These are phyloP conservation scores for Chenopodium suecicum DNA, from an alignment of 148 eudicot genomes.

Conservation along the genomic window DNA sequence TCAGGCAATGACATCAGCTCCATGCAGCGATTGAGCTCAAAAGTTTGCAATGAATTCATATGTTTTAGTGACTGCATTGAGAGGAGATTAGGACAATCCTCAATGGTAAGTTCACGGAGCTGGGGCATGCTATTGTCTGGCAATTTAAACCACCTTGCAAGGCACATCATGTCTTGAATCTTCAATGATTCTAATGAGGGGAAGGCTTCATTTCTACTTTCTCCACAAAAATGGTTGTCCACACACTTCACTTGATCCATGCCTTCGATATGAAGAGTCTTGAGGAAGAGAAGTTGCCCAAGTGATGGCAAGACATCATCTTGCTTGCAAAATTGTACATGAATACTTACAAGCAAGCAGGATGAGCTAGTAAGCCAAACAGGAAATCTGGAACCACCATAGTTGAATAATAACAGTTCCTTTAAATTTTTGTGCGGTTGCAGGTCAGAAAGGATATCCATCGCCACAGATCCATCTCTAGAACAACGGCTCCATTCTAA, in stretches of 20 bases:
- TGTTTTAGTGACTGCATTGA: constrained; percentile 9
- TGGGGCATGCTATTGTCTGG: constrained; percentile 10
- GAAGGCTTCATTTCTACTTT: background rate
- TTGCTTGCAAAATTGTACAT: background rate
- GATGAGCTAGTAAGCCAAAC: constrained; percentile 4
- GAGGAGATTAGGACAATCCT: constrained; percentile 20
- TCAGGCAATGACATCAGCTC: constrained; percentile 14
- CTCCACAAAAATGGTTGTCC: constrained; percentile 7
- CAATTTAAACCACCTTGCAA: constrained; percentile 4
- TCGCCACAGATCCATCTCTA: background rate
- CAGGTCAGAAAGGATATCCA: background rate
- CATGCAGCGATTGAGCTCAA: constrained; percentile 18
- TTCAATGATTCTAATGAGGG: constrained; percentile 13
- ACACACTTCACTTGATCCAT: constrained; percentile 8
- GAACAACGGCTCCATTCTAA: constrained; percentile 1
- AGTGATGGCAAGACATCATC: background rate
- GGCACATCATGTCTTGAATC: constrained; percentile 18
- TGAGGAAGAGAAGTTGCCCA: constrained; percentile 1
- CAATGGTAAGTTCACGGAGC: constrained; percentile 20
- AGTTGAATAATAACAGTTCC: background rate
- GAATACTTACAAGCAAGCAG: background rate
- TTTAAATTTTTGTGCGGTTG: background rate
- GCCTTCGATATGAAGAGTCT: constrained; percentile 8
- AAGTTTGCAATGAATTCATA: background rate
- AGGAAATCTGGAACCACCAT: constrained; percentile 1